Base-by-base conservation (phyloP, 805 yeast species). In the Teunomyces barrocoloradensis region DNA sequence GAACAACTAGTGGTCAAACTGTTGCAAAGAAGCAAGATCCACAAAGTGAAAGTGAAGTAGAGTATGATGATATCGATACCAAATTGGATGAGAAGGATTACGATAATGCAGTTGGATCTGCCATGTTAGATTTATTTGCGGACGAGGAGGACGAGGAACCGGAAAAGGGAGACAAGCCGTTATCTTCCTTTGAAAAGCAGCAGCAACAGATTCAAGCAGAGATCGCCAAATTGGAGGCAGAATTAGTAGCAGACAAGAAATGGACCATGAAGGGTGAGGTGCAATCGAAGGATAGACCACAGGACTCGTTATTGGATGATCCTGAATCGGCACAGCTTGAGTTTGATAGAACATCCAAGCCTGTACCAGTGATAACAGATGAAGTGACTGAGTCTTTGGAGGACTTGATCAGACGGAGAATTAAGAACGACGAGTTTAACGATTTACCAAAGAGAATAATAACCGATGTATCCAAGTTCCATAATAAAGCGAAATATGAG, bases 251-350 rank as follows among this genome's bases (percentile, higher is more conserved):
- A 3, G 92, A 86, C 48, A 92, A 94, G 71, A 83, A 82, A 58
- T 92, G 99, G 99, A 82, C 96, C 6, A 77, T 92, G 80, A 86
- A 84, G 58, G 99, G 99, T 68, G 99, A 94, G 68, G 90, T 89
- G 1, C 78, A 79, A 48, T 87, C 90, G 1, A 81, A 78, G 52
- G 86, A 85, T 54, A 78, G 99, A 61, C 96, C 96, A 6, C 73
- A 75, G 38, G 97, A 94, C 69, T 85, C 97, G 1, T 73, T 94
- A 34, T 66, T 94, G 48, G 85, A 84, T 37, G 96, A 87, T 57
- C 60, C 66, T 2, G 75, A 66, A 46, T 56, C 68, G 4, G 58
- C 62, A 15, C 89, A 79, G 36, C 71, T 92, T 45, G 95, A 90
- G 55, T 94, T 92, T 60, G 99, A 92, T 58, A 80, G 98, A 59